Base-by-base conservation (phyloP, 345 rosid species). In the Dimocarpus longan region DNA sequence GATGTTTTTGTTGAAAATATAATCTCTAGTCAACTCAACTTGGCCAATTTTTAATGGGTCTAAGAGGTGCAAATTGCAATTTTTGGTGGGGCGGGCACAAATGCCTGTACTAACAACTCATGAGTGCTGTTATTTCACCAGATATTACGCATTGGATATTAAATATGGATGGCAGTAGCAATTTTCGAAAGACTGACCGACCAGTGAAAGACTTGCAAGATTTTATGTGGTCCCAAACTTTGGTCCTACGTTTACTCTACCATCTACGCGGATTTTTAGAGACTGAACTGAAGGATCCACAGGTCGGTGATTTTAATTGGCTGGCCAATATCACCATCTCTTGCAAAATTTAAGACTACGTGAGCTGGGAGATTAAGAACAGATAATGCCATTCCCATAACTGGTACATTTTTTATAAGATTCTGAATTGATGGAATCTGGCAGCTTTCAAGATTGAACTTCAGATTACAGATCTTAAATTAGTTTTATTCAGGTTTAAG, bases 271-370 rank as follows among this genome's bases (percentile, higher is more conserved):
- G 56, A 44, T 44, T 69, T 69, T 43, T 3, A 69, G 37, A 37
- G 66, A 37, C 24, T 67, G 70, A 22, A 37, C 24, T 67, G 70
- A 22, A 39, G n/a, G 50, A 69, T 69, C 48, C 21, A 42, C 6
- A 21, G 13, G 70, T 67, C 70, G 70, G 70, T 67, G 70, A 67
- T 67, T n/a, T 40, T 40, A 7, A 24, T 32, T 32, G 42, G 42
- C 8, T 32, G n/a, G 7, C 59, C 5, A 16, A 54, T 15, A 50
- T 21, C 65, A 60, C 13, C 26, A 13, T 21, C 65, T 21, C 65
- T n/a, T 59, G 28, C 65, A 21, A 60, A 60, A 60, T 60, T 60
- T 10, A 60, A 7, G 65, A 60, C 28, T 60, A 60, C 28, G 28
- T 60, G 28, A 60, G 65, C 65, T 60, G 28, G 63, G 63, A 57